A percentile compares a stretch with the other conserved stretches of the same genome.
phyloP scores from a whole-genome alignment of 2,329 filamentous ascomycete species.

The Stagonosporopsis vannaccii region DNA sequence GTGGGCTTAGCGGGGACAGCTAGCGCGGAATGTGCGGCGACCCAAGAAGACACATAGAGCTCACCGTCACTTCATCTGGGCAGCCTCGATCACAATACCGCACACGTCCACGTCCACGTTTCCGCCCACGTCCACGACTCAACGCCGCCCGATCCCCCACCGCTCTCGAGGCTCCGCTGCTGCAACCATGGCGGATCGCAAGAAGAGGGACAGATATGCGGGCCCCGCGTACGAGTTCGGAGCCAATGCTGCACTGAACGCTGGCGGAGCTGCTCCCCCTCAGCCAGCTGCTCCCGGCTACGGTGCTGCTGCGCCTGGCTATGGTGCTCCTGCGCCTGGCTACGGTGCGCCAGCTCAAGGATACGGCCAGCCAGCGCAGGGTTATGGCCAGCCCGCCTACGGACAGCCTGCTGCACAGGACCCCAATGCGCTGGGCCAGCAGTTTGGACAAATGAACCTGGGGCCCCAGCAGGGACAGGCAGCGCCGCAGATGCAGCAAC shows the following conservation, averaged over 20 bases:
- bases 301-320: conserved; percentile 45
- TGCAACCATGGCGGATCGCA: conserved; percentile 52
- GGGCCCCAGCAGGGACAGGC: conserved; percentile 57
- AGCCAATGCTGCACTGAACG: conserved; percentile 72
- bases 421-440: conserved; percentile 72
- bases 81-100: conserved; percentile 21
- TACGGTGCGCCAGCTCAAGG: conserved; percentile 28
- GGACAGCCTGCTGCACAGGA: conserved; percentile 60
- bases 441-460: conserved; percentile 81
- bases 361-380: conserved; percentile 41
- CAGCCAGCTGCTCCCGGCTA: conserved; percentile 22
- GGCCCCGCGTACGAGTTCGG: conserved; percentile 95
- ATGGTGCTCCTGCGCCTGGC: conserved; percentile 42
- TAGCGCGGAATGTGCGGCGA: conserved; percentile 41
- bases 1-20: conserved; percentile 30
- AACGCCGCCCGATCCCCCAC: conserved; percentile 15
- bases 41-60: conserved; percentile 49
- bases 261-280: conserved; percentile 55
- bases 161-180: conserved; percentile 22
- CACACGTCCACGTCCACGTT: conserved; percentile 12
- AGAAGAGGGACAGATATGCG: conserved; percentile 95
- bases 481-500: conserved; percentile 40
- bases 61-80: conserved; percentile 31
- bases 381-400: conserved; percentile 29
- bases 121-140: conserved; percentile 19